phyloP scores from a whole-genome alignment of 768 basidiomycete genomes.

The Rhodotorula taiwanensis region DNA sequence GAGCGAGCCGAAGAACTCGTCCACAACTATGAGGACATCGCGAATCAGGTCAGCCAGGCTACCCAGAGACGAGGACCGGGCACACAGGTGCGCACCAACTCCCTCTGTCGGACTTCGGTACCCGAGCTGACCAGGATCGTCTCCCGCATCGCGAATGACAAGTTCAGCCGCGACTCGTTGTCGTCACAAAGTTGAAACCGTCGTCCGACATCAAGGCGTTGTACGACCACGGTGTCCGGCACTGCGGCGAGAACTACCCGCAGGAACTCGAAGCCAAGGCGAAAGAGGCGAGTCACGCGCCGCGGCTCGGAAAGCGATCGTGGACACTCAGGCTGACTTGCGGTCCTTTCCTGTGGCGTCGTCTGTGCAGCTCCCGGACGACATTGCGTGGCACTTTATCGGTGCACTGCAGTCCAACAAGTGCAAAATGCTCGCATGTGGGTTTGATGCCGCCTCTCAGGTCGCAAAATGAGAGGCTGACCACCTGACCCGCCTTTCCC shows the following conservation, averaged over 20 bases:
- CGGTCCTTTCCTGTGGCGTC: too few species aligned
- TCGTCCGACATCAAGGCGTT: constrained; percentile 76
- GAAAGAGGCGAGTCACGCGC: constrained; percentile 48
- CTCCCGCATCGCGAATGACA: too few species aligned
- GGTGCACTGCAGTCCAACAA: constrained; percentile 91
- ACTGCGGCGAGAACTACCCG: constrained; percentile 98
- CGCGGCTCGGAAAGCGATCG: neutral
- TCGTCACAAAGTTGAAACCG: constrained; percentile 91
- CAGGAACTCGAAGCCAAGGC: constrained; percentile 88
- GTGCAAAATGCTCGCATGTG: constrained; percentile 76
- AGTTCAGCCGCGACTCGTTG: constrained; percentile 58
- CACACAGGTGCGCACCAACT: neutral
- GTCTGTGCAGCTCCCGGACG: constrained; percentile 66
- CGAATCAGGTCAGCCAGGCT: constrained; percentile 36
- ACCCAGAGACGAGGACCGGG: neutral
- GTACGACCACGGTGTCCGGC: constrained; percentile 68
- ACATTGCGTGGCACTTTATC: constrained; percentile 96
- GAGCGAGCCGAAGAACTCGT: constrained; percentile 44
- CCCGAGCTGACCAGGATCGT: neutral
- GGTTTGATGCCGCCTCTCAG: constrained; percentile 37
- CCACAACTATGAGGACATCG: constrained; percentile 43
- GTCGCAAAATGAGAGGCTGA: neutral
- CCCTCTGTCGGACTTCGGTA: neutral
- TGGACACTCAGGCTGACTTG: neutral
- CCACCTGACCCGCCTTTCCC: neutral